Evolutionary conservation across 345 rosid genomes (phyloP).

Genomic region (Salix viminalis): DNA sequence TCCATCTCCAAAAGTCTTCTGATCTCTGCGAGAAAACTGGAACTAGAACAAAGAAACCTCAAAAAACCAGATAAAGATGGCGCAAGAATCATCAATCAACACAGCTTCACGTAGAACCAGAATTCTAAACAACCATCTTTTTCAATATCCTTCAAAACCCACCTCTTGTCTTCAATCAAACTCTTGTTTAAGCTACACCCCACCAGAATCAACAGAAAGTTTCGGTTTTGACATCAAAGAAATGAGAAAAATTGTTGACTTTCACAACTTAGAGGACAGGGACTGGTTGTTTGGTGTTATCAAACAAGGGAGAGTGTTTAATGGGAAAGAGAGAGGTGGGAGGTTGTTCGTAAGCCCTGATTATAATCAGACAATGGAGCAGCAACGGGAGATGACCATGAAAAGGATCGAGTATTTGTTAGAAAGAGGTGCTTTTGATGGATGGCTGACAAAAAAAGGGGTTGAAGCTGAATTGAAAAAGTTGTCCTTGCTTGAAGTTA

Average conservation of each 20-base stretch:
- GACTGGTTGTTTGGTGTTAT: conserved; percentile 77
- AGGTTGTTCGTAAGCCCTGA: conserved; percentile 67
- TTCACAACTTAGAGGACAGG: conserved; percentile 63
- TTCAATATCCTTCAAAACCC: conserved; percentile 18
- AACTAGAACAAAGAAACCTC: neutral
- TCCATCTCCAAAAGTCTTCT: neutral
- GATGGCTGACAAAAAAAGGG: conserved; percentile 67
- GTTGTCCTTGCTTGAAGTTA: conserved; percentile 54
- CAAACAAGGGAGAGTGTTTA: conserved; percentile 62
- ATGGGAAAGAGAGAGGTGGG: conserved; percentile 62
- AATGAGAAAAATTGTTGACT: conserved; percentile 67
- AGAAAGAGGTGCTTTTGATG: conserved; percentile 60
- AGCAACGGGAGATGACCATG: conserved; percentile 83
- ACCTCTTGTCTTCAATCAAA: conserved; percentile 22
- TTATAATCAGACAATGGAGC: conserved; percentile 88
- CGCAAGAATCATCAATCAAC: conserved; percentile 14
- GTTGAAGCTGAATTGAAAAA: conserved; percentile 56
- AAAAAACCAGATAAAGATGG: neutral
- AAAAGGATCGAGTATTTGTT: conserved; percentile 51
- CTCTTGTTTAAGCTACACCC: conserved; percentile 53
- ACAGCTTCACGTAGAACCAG: conserved; percentile 49
- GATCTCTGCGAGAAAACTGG: neutral
- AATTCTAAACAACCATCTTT: conserved; percentile 55
- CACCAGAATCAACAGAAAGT: conserved; percentile 61
- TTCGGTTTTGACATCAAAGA: conserved; percentile 48